Conservation (phyloP, 2,329 filamentous ascomycete species). For the Aspergillus vadensis region DNA sequence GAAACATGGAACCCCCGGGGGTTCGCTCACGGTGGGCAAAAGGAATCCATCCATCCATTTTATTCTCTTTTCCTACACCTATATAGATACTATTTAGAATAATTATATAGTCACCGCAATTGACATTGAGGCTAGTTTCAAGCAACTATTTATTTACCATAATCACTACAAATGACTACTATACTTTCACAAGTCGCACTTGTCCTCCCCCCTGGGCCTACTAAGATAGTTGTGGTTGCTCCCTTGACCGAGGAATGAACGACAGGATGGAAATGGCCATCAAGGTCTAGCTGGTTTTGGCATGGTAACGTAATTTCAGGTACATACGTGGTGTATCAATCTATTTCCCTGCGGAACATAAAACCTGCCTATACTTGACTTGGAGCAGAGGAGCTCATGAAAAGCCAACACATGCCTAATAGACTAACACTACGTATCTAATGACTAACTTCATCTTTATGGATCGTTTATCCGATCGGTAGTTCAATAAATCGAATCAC, state of each 20-base stretch:
- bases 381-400: neutral
- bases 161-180: constrained; percentile 6
- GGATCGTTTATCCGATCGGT: constrained; percentile 6
- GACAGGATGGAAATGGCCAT: neutral
- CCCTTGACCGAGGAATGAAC: neutral
- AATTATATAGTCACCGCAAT: too few relatives aligned
- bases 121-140: too few relatives aligned
- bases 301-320: neutral
- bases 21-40: neutral
- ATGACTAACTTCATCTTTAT: neutral
- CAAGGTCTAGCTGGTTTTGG: neutral
- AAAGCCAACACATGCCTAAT: neutral
- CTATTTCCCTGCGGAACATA: neutral
- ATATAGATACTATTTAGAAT: too few relatives aligned
- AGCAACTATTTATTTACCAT: too few relatives aligned
- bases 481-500: neutral
- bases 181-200: neutral
- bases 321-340: neutral
- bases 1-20: neutral
- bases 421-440: neutral
- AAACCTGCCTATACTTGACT: neutral
- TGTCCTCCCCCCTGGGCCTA: neutral
- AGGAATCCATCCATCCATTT: too few relatives aligned
- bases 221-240: neutral
- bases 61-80: too few relatives aligned